Evolutionary conservation across 805 yeast genomes (phyloP).

Genomic region (Nakazawaea ishiwadae): DNA sequence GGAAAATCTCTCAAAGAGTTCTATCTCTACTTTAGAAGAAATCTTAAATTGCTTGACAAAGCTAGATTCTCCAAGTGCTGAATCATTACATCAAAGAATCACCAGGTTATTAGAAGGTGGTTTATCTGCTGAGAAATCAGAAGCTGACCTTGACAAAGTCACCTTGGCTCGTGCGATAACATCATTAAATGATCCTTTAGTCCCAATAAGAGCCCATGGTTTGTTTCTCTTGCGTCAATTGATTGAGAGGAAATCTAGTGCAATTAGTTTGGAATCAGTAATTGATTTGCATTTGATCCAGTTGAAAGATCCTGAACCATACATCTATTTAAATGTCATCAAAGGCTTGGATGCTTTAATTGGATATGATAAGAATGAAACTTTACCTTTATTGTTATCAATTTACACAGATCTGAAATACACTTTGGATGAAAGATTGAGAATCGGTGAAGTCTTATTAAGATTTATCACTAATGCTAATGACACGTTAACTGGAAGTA

Average conservation of each 20-base stretch:
- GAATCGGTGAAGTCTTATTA: conserved; percentile 77
- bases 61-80: conserved; percentile 1
- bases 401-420: conserved; percentile 27
- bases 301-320: conserved; percentile 78
- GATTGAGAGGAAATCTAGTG: conserved; percentile 43
- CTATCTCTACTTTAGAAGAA: conserved; percentile 13
- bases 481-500: conserved; percentile 40
- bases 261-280: conserved; percentile 48
- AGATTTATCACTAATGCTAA: conserved; percentile 49
- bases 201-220: conserved; percentile 88
- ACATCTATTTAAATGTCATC: conserved; percentile 77
- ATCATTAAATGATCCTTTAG: conserved; percentile 68
- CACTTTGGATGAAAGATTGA: conserved; percentile 61
- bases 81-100: conserved; percentile 28
- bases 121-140: conserved; percentile 14
- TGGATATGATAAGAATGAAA: conserved; percentile 33
- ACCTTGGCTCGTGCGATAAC: conserved; percentile 55
- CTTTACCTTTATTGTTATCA: conserved; percentile 32
- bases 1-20: not conserved
- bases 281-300: conserved; percentile 59
- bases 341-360: conserved; percentile 67
- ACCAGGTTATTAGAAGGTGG: conserved; percentile 23
- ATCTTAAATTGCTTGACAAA: conserved; percentile 14
- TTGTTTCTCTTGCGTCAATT: conserved; percentile 57
- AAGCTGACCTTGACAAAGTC: conserved; percentile 31